phyloP scores from a whole-genome alignment of 2,329 filamentous ascomycete species.

The Pseudocercospora vitis region DNA sequence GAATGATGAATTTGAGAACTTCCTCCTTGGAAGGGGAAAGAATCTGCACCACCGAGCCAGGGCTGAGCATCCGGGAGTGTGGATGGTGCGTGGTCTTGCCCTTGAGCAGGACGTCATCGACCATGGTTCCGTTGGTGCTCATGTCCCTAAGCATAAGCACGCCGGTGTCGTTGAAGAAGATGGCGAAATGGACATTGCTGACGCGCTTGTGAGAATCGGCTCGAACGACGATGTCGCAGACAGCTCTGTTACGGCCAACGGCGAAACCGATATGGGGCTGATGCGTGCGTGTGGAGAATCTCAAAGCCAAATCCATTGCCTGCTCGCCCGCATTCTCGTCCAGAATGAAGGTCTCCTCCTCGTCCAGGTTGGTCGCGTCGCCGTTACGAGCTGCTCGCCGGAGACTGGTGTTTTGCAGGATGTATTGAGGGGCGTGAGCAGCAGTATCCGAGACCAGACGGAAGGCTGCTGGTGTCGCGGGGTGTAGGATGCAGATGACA shows the following conservation, averaged over 20 bases:
- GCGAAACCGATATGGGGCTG: conserved; percentile 71
- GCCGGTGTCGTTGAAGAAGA: conserved; percentile 82
- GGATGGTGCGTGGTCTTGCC: conserved; percentile 47
- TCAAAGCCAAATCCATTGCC: conserved; percentile 68
- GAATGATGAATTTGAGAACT: conserved; percentile 79
- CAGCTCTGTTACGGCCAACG: conserved; percentile 73
- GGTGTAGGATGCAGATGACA: conserved; percentile 85
- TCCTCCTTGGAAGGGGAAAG: conserved; percentile 53
- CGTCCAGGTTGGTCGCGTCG: conserved; percentile 29
- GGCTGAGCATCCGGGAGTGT: conserved; percentile 64
- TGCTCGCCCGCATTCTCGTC: conserved; percentile 40
- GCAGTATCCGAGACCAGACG: conserved; percentile 65
- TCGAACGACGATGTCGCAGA: conserved; percentile 70
- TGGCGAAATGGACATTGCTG: conserved; percentile 92
- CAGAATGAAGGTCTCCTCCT: conserved; percentile 36
- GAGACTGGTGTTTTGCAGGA: conserved; percentile 52
- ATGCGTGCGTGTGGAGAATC: conserved; percentile 72
- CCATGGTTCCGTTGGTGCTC: conserved; percentile 93
- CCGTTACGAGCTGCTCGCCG: conserved; percentile 37
- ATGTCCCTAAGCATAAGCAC: conserved; percentile 89
- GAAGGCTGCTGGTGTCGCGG: conserved; percentile 70
- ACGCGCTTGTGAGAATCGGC: conserved; percentile 70
- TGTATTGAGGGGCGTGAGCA: conserved; percentile 56
- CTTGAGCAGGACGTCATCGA: conserved; percentile 70
- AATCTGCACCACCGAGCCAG: conserved; percentile 72